Conservation (phyloP, 1,284 basidiomycete genomes). For the Cryptococcus jaspeensis region DNA sequence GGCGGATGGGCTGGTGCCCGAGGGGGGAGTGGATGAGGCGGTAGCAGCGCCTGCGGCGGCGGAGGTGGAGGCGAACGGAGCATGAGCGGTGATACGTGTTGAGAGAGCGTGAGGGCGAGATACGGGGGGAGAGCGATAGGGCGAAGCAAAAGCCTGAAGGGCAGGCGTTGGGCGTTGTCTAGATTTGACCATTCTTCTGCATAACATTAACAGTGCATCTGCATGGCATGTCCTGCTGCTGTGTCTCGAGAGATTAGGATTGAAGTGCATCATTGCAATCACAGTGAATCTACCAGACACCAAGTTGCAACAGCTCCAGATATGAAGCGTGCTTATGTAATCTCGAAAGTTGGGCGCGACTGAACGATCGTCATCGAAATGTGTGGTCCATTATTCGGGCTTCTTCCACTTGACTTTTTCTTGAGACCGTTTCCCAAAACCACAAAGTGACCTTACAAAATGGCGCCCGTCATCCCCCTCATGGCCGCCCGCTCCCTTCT, state of each 20-base stretch:
- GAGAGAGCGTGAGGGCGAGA: background rate
- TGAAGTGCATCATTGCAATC: background rate
- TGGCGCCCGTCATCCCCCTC: background rate
- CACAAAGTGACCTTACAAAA: background rate
- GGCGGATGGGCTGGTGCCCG: conserved; percentile 78
- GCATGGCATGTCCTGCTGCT: background rate
- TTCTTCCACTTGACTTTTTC: too few relatives aligned
- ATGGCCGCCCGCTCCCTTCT: background rate
- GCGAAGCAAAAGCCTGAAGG: background rate
- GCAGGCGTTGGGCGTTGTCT: background rate
- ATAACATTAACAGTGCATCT: background rate
- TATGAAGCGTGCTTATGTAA: too few relatives aligned
- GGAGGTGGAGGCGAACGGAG: background rate
- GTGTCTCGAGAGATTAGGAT: background rate
- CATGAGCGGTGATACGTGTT: background rate
- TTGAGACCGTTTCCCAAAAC: too few relatives aligned
- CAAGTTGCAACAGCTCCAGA: too few relatives aligned
- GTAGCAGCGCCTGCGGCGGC: background rate
- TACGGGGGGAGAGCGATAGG: background rate
- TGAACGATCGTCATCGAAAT: background rate
- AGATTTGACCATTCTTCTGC: background rate
- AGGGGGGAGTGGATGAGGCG: conserved; percentile 34
- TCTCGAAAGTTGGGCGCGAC: too few relatives aligned
- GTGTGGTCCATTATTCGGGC: too few relatives aligned
- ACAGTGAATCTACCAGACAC: too few relatives aligned